Base-by-base conservation (phyloP, 208 protist species). In the Acanthamoeba sp. region DNA sequence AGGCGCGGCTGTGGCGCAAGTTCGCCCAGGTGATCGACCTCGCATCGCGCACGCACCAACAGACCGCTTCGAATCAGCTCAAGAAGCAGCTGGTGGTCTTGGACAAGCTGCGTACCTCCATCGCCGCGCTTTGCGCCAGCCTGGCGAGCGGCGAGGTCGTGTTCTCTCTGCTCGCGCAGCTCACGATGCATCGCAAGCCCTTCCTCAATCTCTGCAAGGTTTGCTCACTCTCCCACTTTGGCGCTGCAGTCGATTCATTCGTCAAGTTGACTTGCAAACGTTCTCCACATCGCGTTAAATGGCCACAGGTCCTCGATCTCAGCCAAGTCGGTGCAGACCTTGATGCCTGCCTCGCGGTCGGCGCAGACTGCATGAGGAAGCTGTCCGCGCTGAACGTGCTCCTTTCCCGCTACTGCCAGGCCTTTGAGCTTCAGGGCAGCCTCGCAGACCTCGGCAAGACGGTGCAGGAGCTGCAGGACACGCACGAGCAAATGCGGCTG, bases 161-260 rank as follows among this genome's bases (percentile, higher is more conserved):
- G 7, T 91, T 76, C 69, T 48, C 32, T 7, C 18, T 80, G 36
- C 69, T 80, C 36, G 32, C 18, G 34, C 29, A 80, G 32, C 6
- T 80, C 36, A 45, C 34, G 4, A 38, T 6, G 16, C 59, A 73
- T 6, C 12, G 24, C 57, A 91, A 91, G 85, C 27, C 85, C 62
- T 91, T 91, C 55, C 55, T 91, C 18, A 29, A 48, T 20, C 57
- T 91, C 7, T 69, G 50, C 85, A 64, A 73, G 85, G 85, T 91
- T 27, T 62, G 55, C 20, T 27, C 48, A 20, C 48, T 55, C 48
- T 55, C 48, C 16, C 48, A 20, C 48, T 55, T 16, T 55, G 10
- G 6, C 48, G 6, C 48, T 55, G 10, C n/a, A n/a, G n/a, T 55
- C 48, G 16, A 16, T 16, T 55, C 16, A 20, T 6, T 20, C 10